phyloP scores from a whole-genome alignment of 495 filamentous ascomycete species.

The Hypoxylon fuscum region DNA sequence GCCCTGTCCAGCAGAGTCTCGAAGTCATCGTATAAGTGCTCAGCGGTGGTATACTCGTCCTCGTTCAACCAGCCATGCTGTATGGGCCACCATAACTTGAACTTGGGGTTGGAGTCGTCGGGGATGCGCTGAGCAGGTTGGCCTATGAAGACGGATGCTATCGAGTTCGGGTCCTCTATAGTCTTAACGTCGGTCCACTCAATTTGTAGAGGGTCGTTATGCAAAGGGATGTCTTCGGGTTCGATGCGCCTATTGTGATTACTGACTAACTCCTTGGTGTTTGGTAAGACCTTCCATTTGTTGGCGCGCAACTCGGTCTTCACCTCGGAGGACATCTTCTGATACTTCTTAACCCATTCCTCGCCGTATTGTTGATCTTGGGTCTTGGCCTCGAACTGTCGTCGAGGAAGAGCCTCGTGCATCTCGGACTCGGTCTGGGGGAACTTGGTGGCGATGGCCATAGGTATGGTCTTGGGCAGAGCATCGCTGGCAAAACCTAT shows the following conservation, averaged over 20 bases:
- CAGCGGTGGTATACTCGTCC: slow-evolving; percentile 79
- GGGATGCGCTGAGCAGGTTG: slow-evolving; percentile 84
- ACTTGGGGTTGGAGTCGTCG: slow-evolving; percentile 87
- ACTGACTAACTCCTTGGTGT: slow-evolving; percentile 91
- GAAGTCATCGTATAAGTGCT: slow-evolving; percentile 83
- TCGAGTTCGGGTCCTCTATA: slow-evolving; percentile 58
- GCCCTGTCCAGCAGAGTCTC: slow-evolving; percentile 86
- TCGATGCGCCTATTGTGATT: slow-evolving; percentile 87
- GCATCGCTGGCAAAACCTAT: slow-evolving; percentile 95
- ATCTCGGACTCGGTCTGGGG: slow-evolving; percentile 82
- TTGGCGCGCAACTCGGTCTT: slow-evolving; percentile 90
- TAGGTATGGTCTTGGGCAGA: slow-evolving; percentile 90
- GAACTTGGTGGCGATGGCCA: slow-evolving; percentile 85
- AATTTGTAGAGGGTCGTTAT: slow-evolving; percentile 90
- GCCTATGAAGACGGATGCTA: slow-evolving; percentile 80
- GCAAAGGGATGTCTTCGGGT: slow-evolving; percentile 86
- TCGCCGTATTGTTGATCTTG: slow-evolving; percentile 86
- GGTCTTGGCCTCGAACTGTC: slow-evolving; percentile 75
- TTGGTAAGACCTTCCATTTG: slow-evolving; percentile 91
- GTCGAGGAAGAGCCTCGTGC: slow-evolving; percentile 84
- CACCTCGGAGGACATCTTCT: slow-evolving; percentile 82
- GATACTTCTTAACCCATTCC: slow-evolving; percentile 82
- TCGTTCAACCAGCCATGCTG: slow-evolving; percentile 89
- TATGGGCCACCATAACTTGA: slow-evolving; percentile 92
- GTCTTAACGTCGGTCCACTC: slow-evolving; percentile 91